A percentile compares a stretch with the other conserved stretches of the same genome.
Conservation (phyloP, 176 grass and related monocot species). For the Zoysia pacifica region DNA sequence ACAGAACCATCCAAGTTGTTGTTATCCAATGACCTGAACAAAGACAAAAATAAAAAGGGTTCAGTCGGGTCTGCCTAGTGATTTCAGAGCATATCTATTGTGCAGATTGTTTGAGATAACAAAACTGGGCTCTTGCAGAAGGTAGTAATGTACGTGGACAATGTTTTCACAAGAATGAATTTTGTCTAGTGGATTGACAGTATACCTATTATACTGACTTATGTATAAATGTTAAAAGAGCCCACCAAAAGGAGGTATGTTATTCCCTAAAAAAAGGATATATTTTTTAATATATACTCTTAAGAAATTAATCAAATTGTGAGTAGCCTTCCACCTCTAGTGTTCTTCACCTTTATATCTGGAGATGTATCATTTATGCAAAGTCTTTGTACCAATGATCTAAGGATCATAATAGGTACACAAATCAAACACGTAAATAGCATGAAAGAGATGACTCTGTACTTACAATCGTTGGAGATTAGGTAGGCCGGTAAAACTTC, state of each 20-base stretch:
- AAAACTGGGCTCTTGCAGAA: conserved; percentile 15
- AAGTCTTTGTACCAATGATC: background rate
- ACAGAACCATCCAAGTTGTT: conserved; percentile 62
- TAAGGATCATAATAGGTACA: background rate
- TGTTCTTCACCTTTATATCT: background rate
- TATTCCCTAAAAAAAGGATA: too few species aligned
- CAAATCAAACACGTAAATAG: conserved; percentile 8
- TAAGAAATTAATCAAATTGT: conserved; percentile 7
- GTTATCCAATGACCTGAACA: conserved; percentile 64
- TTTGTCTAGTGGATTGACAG: background rate
- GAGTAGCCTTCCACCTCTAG: background rate
- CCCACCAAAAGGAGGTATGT: background rate
- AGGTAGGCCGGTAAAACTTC: conserved; percentile 59
- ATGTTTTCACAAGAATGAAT: background rate
- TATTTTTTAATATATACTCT: background rate
- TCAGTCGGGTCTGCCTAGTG: conserved; percentile 13
- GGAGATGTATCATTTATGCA: conserved; percentile 21
- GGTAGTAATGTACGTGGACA: background rate
- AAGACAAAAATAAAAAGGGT: conserved; percentile 5
- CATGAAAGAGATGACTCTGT: conserved; percentile 1
- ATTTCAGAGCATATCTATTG: conserved; percentile 14
- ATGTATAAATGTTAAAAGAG: background rate
- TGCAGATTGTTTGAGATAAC: conserved; percentile 18
- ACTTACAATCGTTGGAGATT: conserved; percentile 71
- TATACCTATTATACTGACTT: background rate